These are phyloP conservation scores for Aphanomyces invadans DNA, from an alignment of 352 stramenopile species.

Conservation along the genomic window DNA sequence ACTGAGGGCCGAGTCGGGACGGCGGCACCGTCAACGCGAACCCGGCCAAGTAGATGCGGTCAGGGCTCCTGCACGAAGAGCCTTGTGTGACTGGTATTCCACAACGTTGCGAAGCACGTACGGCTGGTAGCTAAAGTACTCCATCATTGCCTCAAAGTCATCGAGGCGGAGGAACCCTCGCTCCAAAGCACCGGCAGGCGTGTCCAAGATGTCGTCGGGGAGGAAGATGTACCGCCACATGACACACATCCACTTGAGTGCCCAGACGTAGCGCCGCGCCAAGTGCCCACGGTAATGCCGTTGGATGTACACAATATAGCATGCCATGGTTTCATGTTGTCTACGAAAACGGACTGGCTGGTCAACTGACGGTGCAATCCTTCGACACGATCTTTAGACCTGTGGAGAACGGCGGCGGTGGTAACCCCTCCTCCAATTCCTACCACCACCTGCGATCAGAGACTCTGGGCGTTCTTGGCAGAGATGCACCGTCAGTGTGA, in stretches of 20 bases:
- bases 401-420: background rate
- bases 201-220: background rate
- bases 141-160: slow-evolving; percentile 12
- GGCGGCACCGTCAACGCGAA: slow-evolving; percentile 16
- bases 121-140: slow-evolving; percentile 21
- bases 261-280: slow-evolving; percentile 13
- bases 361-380: no score
- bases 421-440: slow-evolving; percentile 1
- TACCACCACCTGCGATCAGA: background rate
- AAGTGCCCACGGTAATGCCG: slow-evolving; percentile 10
- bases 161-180: slow-evolving; percentile 14
- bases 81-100: background rate
- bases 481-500: background rate
- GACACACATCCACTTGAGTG: slow-evolving; percentile 16
- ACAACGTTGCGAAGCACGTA: background rate
- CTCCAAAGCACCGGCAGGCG: background rate
- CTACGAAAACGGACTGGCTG: no score
- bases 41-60: slow-evolving; percentile 12
- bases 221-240: slow-evolving; percentile 19
- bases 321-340: background rate
- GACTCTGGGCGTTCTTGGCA: background rate
- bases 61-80: slow-evolving; percentile 12
- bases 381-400: no score
- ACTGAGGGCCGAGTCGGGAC: slow-evolving; percentile 8
- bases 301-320: slow-evolving; percentile 16